These are phyloP conservation scores for Silene coronaria DNA, from an alignment of 179 eudicot species.

Conservation along the genomic window DNA sequence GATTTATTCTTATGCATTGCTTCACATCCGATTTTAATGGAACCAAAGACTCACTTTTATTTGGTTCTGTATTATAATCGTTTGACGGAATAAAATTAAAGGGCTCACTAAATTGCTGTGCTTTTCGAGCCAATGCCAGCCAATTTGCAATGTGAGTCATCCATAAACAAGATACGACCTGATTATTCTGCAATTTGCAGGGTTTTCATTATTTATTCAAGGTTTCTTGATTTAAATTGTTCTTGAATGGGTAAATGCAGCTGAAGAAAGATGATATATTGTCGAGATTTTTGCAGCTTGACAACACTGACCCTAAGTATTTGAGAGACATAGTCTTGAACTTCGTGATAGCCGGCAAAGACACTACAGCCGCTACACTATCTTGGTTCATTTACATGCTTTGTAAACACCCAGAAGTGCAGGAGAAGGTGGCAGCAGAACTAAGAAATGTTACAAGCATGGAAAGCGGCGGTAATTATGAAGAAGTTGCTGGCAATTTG, in stretches of 20 bases:
- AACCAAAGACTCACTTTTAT: not conserved
- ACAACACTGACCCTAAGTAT: slow-evolving; percentile 41
- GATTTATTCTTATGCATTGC: too few species aligned
- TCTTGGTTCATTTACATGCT: slow-evolving; percentile 71
- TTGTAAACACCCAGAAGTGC: slow-evolving; percentile 55
- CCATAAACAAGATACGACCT: too few species aligned
- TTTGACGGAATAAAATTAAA: too few species aligned
- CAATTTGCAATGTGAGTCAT: too few species aligned
- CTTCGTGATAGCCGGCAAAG: slow-evolving; percentile 74
- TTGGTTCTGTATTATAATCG: not conserved
- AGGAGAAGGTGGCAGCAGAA: slow-evolving; percentile 55
- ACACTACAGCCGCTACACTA: slow-evolving; percentile 58
- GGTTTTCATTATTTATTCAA: not conserved
- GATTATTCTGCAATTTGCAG: not conserved
- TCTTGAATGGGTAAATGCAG: slow-evolving; percentile 27
- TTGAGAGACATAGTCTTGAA: slow-evolving; percentile 59
- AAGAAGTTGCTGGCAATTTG: slow-evolving; percentile 34
- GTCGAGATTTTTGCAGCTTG: slow-evolving; percentile 49
- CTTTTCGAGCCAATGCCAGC: too few species aligned
- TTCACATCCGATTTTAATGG: too few species aligned
- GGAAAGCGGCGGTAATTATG: slow-evolving; percentile 7
- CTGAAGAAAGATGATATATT: slow-evolving; percentile 58
- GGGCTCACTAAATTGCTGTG: not conserved
- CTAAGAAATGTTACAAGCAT: slow-evolving; percentile 27
- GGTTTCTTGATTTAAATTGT: not conserved